A percentile compares a stretch with the other conserved stretches of the same genome.
phyloP scores from a whole-genome alignment of 2,329 filamentous ascomycete species.

The Botrytis paeoniae region DNA sequence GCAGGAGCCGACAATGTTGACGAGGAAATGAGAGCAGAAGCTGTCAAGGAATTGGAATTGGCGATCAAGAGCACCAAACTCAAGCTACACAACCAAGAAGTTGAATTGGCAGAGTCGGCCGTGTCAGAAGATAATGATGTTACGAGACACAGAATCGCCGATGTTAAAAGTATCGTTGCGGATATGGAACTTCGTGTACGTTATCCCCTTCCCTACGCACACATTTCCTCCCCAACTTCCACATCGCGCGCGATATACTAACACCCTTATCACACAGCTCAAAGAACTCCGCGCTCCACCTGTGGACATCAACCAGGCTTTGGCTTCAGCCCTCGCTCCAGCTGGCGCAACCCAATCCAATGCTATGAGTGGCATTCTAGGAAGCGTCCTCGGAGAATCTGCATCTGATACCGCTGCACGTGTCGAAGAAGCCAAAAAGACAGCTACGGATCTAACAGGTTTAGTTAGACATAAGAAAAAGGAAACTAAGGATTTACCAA shows the following conservation, averaged over 20 bases:
- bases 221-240: not conserved
- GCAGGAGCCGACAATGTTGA: slow-evolving; percentile 49
- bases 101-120: slow-evolving; percentile 59
- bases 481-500: slow-evolving; percentile 39
- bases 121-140: slow-evolving; percentile 65
- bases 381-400: slow-evolving; percentile 60
- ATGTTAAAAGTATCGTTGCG: slow-evolving; percentile 73
- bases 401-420: slow-evolving; percentile 59
- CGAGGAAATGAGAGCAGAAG: slow-evolving; percentile 68
- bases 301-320: slow-evolving; percentile 54
- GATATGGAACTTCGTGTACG: slow-evolving; percentile 59
- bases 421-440: slow-evolving; percentile 61
- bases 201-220: too few relatives aligned
- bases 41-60: slow-evolving; percentile 66
- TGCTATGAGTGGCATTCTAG: slow-evolving; percentile 57
- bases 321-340: slow-evolving; percentile 44
- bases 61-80: slow-evolving; percentile 71
- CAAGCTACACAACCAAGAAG: slow-evolving; percentile 68
- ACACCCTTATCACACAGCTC: slow-evolving; percentile 46
- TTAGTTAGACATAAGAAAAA: slow-evolving; percentile 67
- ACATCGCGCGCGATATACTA: slow-evolving; percentile 16
- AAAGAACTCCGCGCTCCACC: slow-evolving; percentile 65
- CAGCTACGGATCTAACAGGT: slow-evolving; percentile 66
- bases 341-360: slow-evolving; percentile 33
- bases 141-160: slow-evolving; percentile 59